Conservation (phyloP, 176 grass and related monocot genomes). For the Oryza meyeriana region DNA sequence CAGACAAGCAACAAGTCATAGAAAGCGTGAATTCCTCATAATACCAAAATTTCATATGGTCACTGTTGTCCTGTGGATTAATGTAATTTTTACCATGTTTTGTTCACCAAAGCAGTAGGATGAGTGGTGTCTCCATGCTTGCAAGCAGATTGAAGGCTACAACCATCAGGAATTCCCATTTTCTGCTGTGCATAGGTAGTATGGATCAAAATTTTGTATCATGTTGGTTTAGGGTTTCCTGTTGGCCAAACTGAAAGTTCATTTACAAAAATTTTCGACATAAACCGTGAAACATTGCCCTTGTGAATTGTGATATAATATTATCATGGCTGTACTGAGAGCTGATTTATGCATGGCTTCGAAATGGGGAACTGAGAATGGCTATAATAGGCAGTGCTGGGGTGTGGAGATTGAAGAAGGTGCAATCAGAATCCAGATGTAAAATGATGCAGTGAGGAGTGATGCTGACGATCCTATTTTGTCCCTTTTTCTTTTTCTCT, state of each 20-base stretch:
- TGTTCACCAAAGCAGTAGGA: background rate
- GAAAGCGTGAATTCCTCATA: background rate
- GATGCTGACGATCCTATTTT: background rate
- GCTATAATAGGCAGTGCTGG: background rate
- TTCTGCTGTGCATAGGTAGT: background rate
- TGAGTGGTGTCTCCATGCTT: background rate
- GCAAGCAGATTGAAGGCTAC: no score
- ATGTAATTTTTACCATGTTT: no score
- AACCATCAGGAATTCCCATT: background rate
- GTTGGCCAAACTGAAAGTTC: no score
- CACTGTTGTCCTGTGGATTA: no score
- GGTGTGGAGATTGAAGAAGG: background rate
- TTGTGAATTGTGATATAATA: background rate
- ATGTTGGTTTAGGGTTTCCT: no score
- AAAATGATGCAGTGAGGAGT: background rate
- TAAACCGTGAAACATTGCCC: background rate
- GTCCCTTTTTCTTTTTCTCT: background rate
- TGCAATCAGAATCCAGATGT: background rate
- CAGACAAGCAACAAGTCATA: background rate
- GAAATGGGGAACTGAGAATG: background rate
- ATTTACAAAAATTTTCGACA: background rate
- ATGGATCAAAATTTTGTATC: no score
- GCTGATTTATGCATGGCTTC: background rate
- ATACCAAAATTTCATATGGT: no score
- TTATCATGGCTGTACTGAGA: background rate